phyloP scores from a whole-genome alignment of 495 filamentous ascomycete genomes.

The Cryomyces minteri region DNA sequence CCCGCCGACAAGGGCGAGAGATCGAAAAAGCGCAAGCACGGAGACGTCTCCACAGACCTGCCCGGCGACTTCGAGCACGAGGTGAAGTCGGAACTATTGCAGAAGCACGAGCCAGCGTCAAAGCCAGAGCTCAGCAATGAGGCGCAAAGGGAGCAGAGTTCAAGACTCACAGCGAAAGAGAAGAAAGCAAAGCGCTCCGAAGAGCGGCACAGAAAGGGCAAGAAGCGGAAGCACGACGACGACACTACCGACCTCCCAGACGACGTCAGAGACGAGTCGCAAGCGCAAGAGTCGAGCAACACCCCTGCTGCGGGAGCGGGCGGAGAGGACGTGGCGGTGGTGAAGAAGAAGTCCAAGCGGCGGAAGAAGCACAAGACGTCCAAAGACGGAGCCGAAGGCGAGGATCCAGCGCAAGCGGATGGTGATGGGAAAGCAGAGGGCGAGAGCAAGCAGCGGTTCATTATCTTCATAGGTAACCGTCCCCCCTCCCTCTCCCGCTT shows the following conservation, averaged over 20 bases:
- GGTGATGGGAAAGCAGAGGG: slow-evolving; percentile 1
- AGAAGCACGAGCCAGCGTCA: too few relatives aligned
- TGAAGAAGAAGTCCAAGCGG: slow-evolving; percentile 1
- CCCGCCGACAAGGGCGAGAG: too few relatives aligned
- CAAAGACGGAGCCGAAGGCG: neutral
- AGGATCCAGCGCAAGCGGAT: slow-evolving; percentile 1
- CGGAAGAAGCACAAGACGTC: neutral
- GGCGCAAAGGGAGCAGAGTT: too few relatives aligned
- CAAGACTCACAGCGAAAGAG: neutral
- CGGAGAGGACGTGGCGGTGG: neutral
- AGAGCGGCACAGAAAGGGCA: slow-evolving; percentile 5
- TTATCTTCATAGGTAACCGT: slow-evolving; percentile 58
- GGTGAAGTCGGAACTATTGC: too few relatives aligned
- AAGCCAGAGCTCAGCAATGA: too few relatives aligned
- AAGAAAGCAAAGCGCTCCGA: slow-evolving; percentile 3
- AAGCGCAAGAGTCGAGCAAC: neutral
- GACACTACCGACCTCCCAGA: neutral
- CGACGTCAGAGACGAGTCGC: neutral
- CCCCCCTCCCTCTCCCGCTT: neutral
- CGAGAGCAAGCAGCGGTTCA: slow-evolving; percentile 47
- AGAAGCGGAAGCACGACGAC: slow-evolving; percentile 2
- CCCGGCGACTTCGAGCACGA: too few relatives aligned
- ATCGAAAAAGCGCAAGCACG: too few relatives aligned
- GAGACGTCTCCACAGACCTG: too few relatives aligned
- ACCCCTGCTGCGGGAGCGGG: neutral